Evolutionary conservation across 2,329 filamentous ascomycete species (phyloP).

Genomic region (Celoporthe dispersa): DNA sequence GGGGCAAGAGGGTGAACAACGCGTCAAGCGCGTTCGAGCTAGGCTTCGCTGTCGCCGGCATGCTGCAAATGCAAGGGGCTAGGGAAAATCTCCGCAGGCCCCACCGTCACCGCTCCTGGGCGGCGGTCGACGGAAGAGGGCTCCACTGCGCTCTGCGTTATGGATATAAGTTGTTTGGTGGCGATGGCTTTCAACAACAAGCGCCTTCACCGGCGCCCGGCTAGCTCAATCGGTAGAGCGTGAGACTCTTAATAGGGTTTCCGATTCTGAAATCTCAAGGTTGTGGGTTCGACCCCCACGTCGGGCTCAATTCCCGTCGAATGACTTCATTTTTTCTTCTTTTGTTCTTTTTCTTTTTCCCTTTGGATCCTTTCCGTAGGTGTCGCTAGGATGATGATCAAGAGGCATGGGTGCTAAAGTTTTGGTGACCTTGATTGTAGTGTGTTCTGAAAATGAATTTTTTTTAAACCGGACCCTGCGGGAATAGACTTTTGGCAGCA

Average conservation of each 20-base stretch:
- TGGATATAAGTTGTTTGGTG: background rate
- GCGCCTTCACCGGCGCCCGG: conserved; percentile 44
- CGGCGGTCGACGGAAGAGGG: background rate
- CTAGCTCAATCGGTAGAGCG: conserved; percentile 75
- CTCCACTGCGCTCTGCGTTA: background rate
- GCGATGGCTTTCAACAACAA: background rate
- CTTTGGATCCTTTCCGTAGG: background rate
- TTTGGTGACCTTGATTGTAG: too few species aligned
- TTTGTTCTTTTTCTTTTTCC: background rate
- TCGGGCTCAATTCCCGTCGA: conserved; percentile 20
- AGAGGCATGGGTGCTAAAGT: too few species aligned
- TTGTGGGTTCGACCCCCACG: conserved; percentile 22
- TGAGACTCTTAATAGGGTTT: conserved; percentile 65
- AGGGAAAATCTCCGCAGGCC: conserved; percentile 9
- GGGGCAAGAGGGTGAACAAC: background rate
- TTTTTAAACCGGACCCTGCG: too few species aligned
- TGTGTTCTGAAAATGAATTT: too few species aligned
- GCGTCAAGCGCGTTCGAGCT: conserved; percentile 8
- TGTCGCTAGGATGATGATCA: background rate
- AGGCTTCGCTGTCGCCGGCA: conserved; percentile 13
- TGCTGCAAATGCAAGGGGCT: conserved; percentile 18
- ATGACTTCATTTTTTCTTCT: conserved; percentile 1
- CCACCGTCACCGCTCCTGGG: background rate
- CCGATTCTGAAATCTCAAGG: conserved; percentile 19
- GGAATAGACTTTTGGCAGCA: background rate